Conservation (phyloP, 257 asterid genomes). For the Thymus quinquecostatus region DNA sequence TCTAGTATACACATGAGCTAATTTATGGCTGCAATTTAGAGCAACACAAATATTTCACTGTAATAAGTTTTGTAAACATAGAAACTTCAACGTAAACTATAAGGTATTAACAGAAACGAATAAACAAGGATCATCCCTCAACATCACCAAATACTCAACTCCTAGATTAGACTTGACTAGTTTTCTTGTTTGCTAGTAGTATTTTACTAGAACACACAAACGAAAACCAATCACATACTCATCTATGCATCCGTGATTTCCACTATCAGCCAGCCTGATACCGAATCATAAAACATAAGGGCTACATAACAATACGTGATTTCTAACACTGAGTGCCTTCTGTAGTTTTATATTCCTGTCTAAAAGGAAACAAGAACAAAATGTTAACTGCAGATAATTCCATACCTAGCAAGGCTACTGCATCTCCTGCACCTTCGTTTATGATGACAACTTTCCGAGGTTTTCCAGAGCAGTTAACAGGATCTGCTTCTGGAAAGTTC, state of each 20-base stretch:
- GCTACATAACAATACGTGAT: background rate
- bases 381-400: background rate
- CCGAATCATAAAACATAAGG: constrained; percentile 11
- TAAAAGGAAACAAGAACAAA: background rate
- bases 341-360: background rate
- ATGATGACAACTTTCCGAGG: constrained; percentile 60
- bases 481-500: constrained; percentile 27
- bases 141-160: constrained; percentile 9
- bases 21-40: background rate
- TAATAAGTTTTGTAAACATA: background rate
- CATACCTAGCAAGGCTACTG: constrained; percentile 77
- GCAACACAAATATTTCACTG: background rate
- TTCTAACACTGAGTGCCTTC: constrained; percentile 6
- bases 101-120: background rate
- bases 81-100: background rate
- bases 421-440: constrained; percentile 93
- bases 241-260: background rate
- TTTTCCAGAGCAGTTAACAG: constrained; percentile 26
- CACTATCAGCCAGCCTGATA: background rate
- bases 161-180: constrained; percentile 10
- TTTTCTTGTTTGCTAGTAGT: background rate
- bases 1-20: background rate
- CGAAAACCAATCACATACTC: background rate
- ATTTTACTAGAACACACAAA: constrained; percentile 1
- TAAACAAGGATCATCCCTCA: background rate